These are phyloP conservation scores for Barnettozyma wickerhamii DNA, from an alignment of 805 yeast species.

Conservation along the genomic window DNA sequence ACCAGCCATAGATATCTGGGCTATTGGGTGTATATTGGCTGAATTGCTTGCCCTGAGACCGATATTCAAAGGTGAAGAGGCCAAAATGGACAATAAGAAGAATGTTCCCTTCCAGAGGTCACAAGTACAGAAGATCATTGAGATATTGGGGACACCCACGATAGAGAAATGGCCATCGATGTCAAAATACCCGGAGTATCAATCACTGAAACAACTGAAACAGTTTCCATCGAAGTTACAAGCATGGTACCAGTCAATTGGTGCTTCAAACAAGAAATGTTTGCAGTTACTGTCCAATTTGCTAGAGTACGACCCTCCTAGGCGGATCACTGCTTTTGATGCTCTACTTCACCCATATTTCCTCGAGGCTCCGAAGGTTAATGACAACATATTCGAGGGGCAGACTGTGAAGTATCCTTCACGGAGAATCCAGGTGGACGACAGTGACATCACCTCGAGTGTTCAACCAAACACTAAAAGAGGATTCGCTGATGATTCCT, in stretches of 20 bases:
- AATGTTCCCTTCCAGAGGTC: conserved; percentile 91
- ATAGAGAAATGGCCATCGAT: conserved; percentile 75
- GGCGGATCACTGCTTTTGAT: conserved; percentile 71
- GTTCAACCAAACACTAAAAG: conserved; percentile 28
- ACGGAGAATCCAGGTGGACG: conserved; percentile 83
- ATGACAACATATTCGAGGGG: conserved; percentile 76
- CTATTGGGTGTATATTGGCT: conserved; percentile 92
- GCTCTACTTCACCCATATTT: conserved; percentile 80
- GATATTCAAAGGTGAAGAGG: conserved; percentile 96
- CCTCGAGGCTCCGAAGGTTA: conserved; percentile 60
- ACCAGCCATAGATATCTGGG: conserved; percentile 92
- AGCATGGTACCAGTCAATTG: conserved; percentile 83
- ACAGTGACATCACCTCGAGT: conserved; percentile 60
- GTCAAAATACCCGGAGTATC: conserved; percentile 79
- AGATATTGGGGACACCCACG: conserved; percentile 89
- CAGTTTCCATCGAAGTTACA: conserved; percentile 62
- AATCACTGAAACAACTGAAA: conserved; percentile 52
- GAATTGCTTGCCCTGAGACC: conserved; percentile 88
- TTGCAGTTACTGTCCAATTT: conserved; percentile 58
- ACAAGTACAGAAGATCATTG: conserved; percentile 86
- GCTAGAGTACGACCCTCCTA: conserved; percentile 78
- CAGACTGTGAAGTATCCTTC: conserved; percentile 73
- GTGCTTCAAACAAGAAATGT: conserved; percentile 69
- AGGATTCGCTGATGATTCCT: conserved; percentile 19
- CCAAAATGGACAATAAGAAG: conserved; percentile 90